phyloP scores from a whole-genome alignment of 208 protist genomes.

The Leishmania aethiopica region DNA sequence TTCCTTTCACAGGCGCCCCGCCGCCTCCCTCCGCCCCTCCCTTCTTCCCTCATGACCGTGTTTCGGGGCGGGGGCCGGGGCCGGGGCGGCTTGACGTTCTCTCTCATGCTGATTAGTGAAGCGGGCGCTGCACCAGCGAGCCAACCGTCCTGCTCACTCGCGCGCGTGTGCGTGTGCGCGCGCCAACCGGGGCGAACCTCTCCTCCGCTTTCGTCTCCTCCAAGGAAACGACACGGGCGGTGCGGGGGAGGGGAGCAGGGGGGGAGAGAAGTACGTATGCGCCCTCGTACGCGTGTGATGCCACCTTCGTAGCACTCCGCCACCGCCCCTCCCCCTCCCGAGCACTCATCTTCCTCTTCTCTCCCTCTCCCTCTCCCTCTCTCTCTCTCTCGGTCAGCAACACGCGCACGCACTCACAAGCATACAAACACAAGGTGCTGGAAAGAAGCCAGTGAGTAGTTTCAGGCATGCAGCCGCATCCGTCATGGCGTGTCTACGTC shows the following conservation, averaged over 20 bases:
- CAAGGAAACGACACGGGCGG: too few relatives aligned
- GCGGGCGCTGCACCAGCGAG: not conserved
- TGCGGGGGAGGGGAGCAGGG: not conserved
- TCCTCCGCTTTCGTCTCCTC: not conserved
- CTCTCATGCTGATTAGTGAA: not conserved
- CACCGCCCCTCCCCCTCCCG: not conserved
- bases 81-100: not conserved
- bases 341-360: not conserved
- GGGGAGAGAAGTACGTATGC: not conserved
- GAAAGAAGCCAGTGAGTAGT: not conserved
- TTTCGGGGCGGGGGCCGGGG: not conserved
- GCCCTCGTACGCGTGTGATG: not conserved
- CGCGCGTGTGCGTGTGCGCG: not conserved
- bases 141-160: not conserved
- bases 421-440: not conserved
- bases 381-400: not conserved
- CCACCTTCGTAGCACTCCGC: not conserved
- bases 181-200: not conserved
- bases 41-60: not conserved
- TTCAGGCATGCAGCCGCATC: slow-evolving; percentile 1
- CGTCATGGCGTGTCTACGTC: slow-evolving; percentile 18
- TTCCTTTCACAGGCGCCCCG: not conserved
- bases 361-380: not conserved
- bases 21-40: too few relatives aligned
- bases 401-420: not conserved